These are phyloP conservation scores for Alternaria sp. DNA, from an alignment of 2,329 filamentous ascomycete species.

Conservation along the genomic window DNA sequence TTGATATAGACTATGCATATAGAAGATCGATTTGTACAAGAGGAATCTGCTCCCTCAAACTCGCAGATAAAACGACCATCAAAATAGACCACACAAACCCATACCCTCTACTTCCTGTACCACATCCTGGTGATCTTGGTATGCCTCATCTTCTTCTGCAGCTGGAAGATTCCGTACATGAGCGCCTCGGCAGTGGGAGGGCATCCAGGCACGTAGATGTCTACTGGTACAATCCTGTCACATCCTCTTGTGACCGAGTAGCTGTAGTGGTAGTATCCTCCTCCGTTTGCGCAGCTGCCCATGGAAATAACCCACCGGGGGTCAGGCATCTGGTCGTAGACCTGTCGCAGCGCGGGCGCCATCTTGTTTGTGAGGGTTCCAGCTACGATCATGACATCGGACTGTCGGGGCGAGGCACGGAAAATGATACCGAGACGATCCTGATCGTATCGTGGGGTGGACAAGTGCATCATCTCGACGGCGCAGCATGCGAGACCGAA, in stretches of 20 bases:
- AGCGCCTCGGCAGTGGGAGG: conserved; percentile 64
- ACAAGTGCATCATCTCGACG: conserved; percentile 94
- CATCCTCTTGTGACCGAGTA: conserved; percentile 81
- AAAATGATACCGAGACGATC: conserved; percentile 92
- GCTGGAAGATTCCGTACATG: conserved; percentile 73
- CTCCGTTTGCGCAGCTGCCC: conserved; percentile 85
- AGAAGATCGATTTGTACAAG: conserved; percentile 24
- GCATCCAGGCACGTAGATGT: conserved; percentile 83
- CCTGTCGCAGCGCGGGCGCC: conserved; percentile 87
- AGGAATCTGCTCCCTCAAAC: conserved; percentile 20
- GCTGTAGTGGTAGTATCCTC: conserved; percentile 88
- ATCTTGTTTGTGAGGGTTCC: conserved; percentile 97
- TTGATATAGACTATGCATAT: conserved; percentile 17
- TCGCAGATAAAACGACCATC: conserved; percentile 32
- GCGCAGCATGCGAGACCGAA: conserved; percentile 92
- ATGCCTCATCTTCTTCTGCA: conserved; percentile 80
- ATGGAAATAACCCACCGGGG: conserved; percentile 88
- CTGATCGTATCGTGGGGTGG: conserved; percentile 90
- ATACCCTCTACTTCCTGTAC: conserved; percentile 61
- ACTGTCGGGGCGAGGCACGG: conserved; percentile 87
- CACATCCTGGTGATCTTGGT: conserved; percentile 66
- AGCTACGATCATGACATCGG: conserved; percentile 94
- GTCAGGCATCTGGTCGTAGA: conserved; percentile 96
- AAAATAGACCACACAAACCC: conserved; percentile 21
- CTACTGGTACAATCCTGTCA: conserved; percentile 82